Base-by-base conservation (phyloP, 2,329 filamentous ascomycete genomes). In the Hawksworthiomyces lignivorus region DNA sequence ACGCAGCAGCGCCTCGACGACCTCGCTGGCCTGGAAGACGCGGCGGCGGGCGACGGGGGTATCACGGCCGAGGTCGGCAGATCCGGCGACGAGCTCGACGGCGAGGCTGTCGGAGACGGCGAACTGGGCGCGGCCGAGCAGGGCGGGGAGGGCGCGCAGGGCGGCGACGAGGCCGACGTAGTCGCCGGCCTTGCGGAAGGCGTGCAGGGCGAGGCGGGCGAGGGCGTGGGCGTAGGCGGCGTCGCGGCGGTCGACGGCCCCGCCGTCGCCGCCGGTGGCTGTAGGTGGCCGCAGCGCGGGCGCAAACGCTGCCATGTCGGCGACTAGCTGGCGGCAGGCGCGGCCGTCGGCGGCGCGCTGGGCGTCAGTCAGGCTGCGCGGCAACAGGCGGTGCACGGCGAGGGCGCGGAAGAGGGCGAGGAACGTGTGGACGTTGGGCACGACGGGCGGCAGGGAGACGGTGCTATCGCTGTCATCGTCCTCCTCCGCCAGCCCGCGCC, bases 361-460 rank as follows among this genome's bases (percentile, higher is more conserved):
- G 9, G 31, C 29, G 28, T 45, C 44, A 5, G 24, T 14, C 28
- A 42, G 27, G 10, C n/a, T 17, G 9, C 31, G 20, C 27, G 11
- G 34, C n/a, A 54, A 59, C 14, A 69, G 57, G 5, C 70, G 67
- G 56, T 77, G 77, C 49, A 72, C 59, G 4, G 63, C 63, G 21
- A 78, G 62, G 9, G 72, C 67, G 56, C 74, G 73, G 79, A 81
- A 87, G 12, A 87, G 71, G 14, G 75, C 73, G 47, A 77, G 72
- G 55, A 82, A 87, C 2, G 82, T 86, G 59, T 82, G 75, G 0
- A 80, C 67, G 49, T 87, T 81, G 1, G 82, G 81, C 37, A 65
- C 60, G 30, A 83, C 33, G 11, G 17, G 57, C 24, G 61, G 63
- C 18, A 21, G 17, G 24, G 8, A 8, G 24, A 8, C 24, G 24